phyloP scores from a whole-genome alignment of 371 early-diverging fungal species.

The Entomophthora muscae region DNA sequence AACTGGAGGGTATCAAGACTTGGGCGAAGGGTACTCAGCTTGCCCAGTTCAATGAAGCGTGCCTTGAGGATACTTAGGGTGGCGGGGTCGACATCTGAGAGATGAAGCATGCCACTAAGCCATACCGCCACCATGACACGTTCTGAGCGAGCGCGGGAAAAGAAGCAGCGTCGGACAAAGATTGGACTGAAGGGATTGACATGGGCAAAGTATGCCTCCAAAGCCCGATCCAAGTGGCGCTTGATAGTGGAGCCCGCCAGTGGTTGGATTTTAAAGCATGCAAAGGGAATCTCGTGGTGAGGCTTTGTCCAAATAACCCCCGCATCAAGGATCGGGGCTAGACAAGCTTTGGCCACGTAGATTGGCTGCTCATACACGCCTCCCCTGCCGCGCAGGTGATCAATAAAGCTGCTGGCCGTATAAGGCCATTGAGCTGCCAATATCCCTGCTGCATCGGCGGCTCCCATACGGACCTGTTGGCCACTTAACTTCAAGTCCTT shows the following conservation, averaged over 20 bases:
- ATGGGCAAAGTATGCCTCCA: slow-evolving; percentile 3
- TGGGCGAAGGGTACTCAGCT: neutral
- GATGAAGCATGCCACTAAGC: slow-evolving; percentile 1
- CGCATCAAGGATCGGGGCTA: neutral
- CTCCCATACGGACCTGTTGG: neutral
- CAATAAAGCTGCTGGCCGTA: neutral
- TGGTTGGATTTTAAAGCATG: neutral
- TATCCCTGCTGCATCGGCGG: neutral
- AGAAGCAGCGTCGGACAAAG: slow-evolving; percentile 1
- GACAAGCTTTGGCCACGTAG: neutral
- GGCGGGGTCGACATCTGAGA: neutral
- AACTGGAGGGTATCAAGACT: neutral
- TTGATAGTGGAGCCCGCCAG: neutral
- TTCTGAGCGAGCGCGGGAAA: neutral
- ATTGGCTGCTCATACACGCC: neutral
- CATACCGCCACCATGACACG: neutral
- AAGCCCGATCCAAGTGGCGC: neutral
- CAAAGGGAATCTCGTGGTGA: neutral
- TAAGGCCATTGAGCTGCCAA: neutral
- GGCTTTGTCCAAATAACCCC: neutral
- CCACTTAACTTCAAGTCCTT: neutral
- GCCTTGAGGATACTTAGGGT: neutral
- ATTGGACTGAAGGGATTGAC: slow-evolving; percentile 6
- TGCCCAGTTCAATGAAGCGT: neutral
- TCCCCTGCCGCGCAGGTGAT: neutral